phyloP scores from a whole-genome alignment of 306 rosid species.

The Cucumis melo region DNA sequence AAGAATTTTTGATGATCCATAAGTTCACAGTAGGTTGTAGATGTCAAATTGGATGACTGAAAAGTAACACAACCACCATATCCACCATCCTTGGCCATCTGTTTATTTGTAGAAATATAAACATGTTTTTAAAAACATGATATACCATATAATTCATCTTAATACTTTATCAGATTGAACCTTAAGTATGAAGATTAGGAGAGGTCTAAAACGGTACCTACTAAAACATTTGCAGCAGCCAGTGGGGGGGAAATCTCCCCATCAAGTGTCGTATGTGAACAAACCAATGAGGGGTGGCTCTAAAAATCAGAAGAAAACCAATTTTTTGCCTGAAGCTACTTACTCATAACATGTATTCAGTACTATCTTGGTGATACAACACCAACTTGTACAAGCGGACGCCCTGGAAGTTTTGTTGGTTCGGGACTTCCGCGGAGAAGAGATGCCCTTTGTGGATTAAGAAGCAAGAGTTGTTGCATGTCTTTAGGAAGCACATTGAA shows the following conservation, averaged over 20 bases:
- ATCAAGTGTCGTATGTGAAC: conserved; percentile 13
- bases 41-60: not conserved
- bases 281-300: conserved; percentile 12
- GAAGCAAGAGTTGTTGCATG: conserved; percentile 70
- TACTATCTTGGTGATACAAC: conserved; percentile 25
- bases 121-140: not conserved
- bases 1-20: not conserved
- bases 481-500: conserved; percentile 64
- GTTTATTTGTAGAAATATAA: not conserved
- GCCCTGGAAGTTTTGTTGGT: conserved; percentile 36
- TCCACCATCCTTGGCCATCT: not conserved
- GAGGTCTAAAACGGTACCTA: not conserved
- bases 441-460: conserved; percentile 64
- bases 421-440: conserved; percentile 44
- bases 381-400: conserved; percentile 8
- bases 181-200: not conserved
- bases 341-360: conserved; percentile 13
- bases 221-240: not conserved
- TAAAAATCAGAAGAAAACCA: conserved; percentile 13
- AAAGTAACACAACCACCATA: not conserved
- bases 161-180: not conserved
- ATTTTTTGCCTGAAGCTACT: conserved; percentile 6
- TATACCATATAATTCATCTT: not conserved
- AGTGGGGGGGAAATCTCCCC: not conserved
- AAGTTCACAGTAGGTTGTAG: not conserved